Evolutionary conservation across 768 basidiomycete genomes (phyloP), one percentile per base, ranked within the genome.

Genomic region (Scleroderma bovista): DNA sequence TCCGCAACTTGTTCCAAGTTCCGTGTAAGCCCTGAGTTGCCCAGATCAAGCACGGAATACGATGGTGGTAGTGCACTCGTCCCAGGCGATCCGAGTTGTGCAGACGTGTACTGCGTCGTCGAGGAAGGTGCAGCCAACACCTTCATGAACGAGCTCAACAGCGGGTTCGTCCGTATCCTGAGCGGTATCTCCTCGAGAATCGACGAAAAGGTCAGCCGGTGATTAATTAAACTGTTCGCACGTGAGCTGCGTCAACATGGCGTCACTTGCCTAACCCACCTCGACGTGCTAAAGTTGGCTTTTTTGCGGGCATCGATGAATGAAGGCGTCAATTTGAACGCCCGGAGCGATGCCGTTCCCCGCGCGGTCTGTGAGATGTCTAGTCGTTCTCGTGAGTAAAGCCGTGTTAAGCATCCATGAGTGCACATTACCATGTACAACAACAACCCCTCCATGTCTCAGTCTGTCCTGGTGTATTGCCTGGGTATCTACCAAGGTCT

Each of bases 271-370:
- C 42, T 26, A 19, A 59, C 78, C 65, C 65, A 93, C 93, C 88
- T 89, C 59, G 83, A 69, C 2, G 87, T 79, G 66, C 86, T 91
- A 72, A 96, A 95, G 66, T 86, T 92, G 41, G 79, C 77, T 63
- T 77, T 83, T 67, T 84, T 89, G 69, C 86, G 81, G 3, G 90
- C 93, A 56, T 83, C 83, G 69, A 90, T 71, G 67, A 93, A 95
- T 16, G 81, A 74, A 40, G 79, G 69, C 37, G 89, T 91, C 58
- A 97, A 73, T 56, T 83, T 78, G 75, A 89, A 97, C 37, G 93
- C 94, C 51, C 86, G 85, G 75, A 97, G 88, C 23, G 86, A 84
- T 40, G 91, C 83, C 62, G 88, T 93, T 41, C 91, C 92, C 55
- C 86, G 79, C 50, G 80, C 78, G 3, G 88, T 81, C 60, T 84